A percentile compares a stretch with the other conserved stretches of the same genome.
phyloP scores from a whole-genome alignment of 2,329 filamentous ascomycete species.

The Parafenestella ontariensis region DNA sequence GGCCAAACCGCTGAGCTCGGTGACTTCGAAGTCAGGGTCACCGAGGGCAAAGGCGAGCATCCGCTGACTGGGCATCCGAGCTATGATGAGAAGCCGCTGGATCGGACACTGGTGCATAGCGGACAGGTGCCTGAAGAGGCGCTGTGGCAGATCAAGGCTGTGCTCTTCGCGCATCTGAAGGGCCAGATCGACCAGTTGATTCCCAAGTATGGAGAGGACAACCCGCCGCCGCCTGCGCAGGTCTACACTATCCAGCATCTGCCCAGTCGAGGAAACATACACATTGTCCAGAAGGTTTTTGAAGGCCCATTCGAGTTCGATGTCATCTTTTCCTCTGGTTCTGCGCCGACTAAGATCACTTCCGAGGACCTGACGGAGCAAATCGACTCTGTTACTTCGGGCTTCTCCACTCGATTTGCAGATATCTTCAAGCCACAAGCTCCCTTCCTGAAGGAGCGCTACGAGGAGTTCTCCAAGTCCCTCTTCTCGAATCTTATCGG shows the following conservation, averaged over 20 bases:
- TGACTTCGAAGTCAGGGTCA: conserved; percentile 79
- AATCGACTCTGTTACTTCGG: conserved; percentile 69
- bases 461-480: conserved; percentile 80
- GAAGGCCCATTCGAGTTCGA: conserved; percentile 92
- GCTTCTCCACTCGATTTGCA: conserved; percentile 78
- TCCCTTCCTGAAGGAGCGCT: conserved; percentile 77
- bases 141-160: conserved; percentile 82
- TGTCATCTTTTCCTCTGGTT: conserved; percentile 83
- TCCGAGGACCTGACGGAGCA: conserved; percentile 72
- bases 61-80: conserved; percentile 67
- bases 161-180: conserved; percentile 70
- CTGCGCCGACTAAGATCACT: conserved; percentile 62
- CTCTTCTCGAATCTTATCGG: conserved; percentile 95
- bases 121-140: conserved; percentile 69
- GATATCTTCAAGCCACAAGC: conserved; percentile 74
- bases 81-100: conserved; percentile 72
- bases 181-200: conserved; percentile 67
- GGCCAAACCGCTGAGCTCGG: conserved; percentile 77
- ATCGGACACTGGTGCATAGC: conserved; percentile 78
- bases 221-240: conserved; percentile 82
- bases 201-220: conserved; percentile 63
- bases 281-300: conserved; percentile 91
- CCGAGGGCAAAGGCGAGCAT: conserved; percentile 71
- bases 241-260: conserved; percentile 79
- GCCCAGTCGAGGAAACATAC: conserved; percentile 77